Conservation (phyloP, 805 yeast species). For the Teunomyces funiuensis region DNA sequence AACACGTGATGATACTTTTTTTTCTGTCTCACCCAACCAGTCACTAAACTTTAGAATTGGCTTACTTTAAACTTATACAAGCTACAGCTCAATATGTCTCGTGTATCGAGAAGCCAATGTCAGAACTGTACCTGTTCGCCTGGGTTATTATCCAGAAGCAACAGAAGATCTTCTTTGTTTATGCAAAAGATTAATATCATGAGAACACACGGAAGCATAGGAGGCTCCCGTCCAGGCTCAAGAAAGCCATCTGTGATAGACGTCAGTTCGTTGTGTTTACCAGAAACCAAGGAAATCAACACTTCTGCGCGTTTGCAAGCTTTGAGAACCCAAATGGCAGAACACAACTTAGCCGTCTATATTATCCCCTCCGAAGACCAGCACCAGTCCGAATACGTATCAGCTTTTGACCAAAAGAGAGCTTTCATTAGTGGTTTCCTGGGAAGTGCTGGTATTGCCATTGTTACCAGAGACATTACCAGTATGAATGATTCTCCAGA, state of each 20-base stretch:
- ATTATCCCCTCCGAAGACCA: constrained; percentile 62
- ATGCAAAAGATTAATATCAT: constrained; percentile 33
- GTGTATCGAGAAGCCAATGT: constrained; percentile 49
- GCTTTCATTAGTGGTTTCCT: constrained; percentile 58
- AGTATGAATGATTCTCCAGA: constrained; percentile 54
- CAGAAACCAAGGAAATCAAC: constrained; percentile 49
- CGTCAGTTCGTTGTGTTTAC: constrained; percentile 41
- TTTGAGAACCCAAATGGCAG: constrained; percentile 39
- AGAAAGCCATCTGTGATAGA: constrained; percentile 43
- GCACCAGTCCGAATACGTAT: constrained; percentile 63
- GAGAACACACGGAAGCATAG: constrained; percentile 22
- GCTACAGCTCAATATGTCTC: constrained; percentile 16
- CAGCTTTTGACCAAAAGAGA: constrained; percentile 53
- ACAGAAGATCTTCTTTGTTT: constrained; percentile 56
- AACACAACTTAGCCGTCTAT: constrained; percentile 50
- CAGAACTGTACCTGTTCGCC: constrained; percentile 83
- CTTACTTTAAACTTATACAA: background rate
- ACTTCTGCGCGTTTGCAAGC: constrained; percentile 40
- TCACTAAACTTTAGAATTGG: background rate
- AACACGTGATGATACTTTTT: constrained; percentile 1
- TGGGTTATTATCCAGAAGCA: constrained; percentile 68
- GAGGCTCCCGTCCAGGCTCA: constrained; percentile 28
- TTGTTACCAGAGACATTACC: constrained; percentile 53
- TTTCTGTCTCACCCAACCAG: constrained; percentile 2
- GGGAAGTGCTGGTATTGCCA: constrained; percentile 63